Conservation (phyloP, 2,329 filamentous ascomycete genomes). For the Monosporascus sp. region DNA sequence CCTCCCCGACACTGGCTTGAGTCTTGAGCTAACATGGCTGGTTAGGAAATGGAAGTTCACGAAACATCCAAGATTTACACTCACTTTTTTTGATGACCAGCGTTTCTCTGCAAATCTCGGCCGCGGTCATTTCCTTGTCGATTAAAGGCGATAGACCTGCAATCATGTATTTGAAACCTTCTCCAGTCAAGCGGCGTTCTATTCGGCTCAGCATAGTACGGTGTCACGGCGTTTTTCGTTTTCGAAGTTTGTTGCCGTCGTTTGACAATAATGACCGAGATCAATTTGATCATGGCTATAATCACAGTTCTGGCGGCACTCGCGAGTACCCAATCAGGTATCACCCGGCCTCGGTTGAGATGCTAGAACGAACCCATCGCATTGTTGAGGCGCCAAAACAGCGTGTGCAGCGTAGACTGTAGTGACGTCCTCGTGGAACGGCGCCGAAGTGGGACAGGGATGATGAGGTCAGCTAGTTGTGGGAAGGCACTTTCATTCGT, state of each 20-base stretch:
- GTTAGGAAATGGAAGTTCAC: slow-evolving; percentile 98
- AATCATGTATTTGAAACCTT: slow-evolving; percentile 47
- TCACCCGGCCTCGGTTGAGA: too few species aligned
- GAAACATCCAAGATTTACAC: slow-evolving; percentile 99
- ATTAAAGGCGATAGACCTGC: slow-evolving; percentile 26
- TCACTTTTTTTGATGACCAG: slow-evolving; percentile 85
- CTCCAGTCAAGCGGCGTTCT: slow-evolving; percentile 45
- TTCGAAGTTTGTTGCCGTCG: slow-evolving; percentile 20
- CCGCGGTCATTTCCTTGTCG: slow-evolving; percentile 24
- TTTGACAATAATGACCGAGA: slow-evolving; percentile 9
- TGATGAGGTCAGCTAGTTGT: neutral
- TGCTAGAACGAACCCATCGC: neutral
- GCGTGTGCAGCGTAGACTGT: neutral
- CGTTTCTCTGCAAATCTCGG: slow-evolving; percentile 23
- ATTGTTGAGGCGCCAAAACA: neutral
- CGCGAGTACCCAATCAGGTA: slow-evolving; percentile 1
- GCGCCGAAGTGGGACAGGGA: neutral
- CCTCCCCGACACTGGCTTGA: neutral
- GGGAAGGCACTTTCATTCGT: neutral
- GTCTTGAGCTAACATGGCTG: slow-evolving; percentile 31
- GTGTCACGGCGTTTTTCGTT: slow-evolving; percentile 48
- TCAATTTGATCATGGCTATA: slow-evolving; percentile 16
- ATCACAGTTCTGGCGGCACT: slow-evolving; percentile 13
- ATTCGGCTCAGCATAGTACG: slow-evolving; percentile 50
- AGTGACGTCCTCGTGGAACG: neutral